Evolutionary conservation across 352 stramenopile genomes (phyloP).

Genomic region (Phytophthora hybrid): DNA sequence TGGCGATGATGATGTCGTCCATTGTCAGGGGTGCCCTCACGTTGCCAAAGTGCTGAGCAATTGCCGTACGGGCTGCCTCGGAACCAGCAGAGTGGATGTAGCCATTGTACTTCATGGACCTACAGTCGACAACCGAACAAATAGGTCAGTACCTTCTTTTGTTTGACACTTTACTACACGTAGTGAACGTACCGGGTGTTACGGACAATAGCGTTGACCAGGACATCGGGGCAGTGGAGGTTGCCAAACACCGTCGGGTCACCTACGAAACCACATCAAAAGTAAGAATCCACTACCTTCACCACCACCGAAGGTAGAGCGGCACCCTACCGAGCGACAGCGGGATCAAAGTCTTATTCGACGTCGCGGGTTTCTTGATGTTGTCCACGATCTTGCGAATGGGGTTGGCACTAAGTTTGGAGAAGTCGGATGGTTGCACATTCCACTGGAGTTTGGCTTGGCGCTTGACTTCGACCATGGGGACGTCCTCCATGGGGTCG

Average conservation of each 20-base stretch:
- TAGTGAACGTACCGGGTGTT: conserved; percentile 58
- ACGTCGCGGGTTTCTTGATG: conserved; percentile 91
- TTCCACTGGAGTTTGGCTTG: conserved; percentile 69
- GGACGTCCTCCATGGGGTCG: conserved; percentile 30
- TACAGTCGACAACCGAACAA: conserved; percentile 20
- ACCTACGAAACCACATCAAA: conserved; percentile 40
- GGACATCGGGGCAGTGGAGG: conserved; percentile 89
- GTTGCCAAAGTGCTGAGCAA: conserved; percentile 87
- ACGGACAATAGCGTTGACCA: conserved; percentile 79
- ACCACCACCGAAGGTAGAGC: not conserved
- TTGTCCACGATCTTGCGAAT: conserved; percentile 96
- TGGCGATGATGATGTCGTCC: conserved; percentile 95
- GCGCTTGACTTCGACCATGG: conserved; percentile 34
- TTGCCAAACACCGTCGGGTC: conserved; percentile 96
- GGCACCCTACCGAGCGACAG: conserved; percentile 82
- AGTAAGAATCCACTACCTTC: not conserved
- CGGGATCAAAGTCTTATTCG: conserved; percentile 92
- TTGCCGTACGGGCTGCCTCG: conserved; percentile 83
- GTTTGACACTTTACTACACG: not conserved
- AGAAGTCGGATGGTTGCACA: conserved; percentile 74
- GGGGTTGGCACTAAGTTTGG: conserved; percentile 86
- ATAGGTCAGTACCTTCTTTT: not conserved
- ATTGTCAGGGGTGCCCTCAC: conserved; percentile 67
- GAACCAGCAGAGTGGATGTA: conserved; percentile 95
- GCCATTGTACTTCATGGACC: conserved; percentile 89